Base-by-base conservation (phyloP, 1,139 yeast species). In the Blastobotrys apis region DNA sequence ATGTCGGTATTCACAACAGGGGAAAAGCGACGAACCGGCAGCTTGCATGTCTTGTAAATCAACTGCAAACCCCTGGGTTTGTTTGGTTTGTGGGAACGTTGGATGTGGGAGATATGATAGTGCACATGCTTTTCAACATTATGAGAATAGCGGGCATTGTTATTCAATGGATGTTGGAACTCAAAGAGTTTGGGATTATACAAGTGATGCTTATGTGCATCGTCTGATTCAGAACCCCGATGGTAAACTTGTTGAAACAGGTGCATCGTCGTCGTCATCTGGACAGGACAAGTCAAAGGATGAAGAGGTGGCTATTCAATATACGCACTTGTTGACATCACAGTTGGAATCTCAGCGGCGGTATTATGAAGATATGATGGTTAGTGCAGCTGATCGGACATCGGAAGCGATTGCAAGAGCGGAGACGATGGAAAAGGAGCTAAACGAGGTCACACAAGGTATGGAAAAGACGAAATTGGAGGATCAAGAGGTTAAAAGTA, bases 101-200 rank as follows among this genome's bases (percentile, higher is more conserved):
- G 97, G 96, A 0, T 90, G 97, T 67, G 94, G 95, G 12, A 67
- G 97, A 52, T 90, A 90, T 61, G 85, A 87, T 43, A 79, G 81
- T 40, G 90, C 85, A 44, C 97, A 90, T 66, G 94, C 96, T 0
- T 76, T 85, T 39, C 78, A 81, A 52, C 97, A 90, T 63, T 88
- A 79, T 62, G 76, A 80, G 16, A 70, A 70, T 13, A 81, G 95
- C 0, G 83, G 85, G 2, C 97, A 90, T 63, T 85, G 95, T 58
- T 90, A 86, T 66, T 85, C 96, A 0, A 87, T 90, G 96, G 96
- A 88, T 60, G 70, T 84, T 37, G 69, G 72, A 15, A 78, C 95
- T 0, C 94, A 90, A 49, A 69, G 97, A 40, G 95, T 90, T 1
- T 90, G 97, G 97, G 97, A 90, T 62, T 90, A 90, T 62, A 90